Base-by-base conservation (phyloP, 768 basidiomycete genomes). In the Albatrellus ellisii region DNA sequence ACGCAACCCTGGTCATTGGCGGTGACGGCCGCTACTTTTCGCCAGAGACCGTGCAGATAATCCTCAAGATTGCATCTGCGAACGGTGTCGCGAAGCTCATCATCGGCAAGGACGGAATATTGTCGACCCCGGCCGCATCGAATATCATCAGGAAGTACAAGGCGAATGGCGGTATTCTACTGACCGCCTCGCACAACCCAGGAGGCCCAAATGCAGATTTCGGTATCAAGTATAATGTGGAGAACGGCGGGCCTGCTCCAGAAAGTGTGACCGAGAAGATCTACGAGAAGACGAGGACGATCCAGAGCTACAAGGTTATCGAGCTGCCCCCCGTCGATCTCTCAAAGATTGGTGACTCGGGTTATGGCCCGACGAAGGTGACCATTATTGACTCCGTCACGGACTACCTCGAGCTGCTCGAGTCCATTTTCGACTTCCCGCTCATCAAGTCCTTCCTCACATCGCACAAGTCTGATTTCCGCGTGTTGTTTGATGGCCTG, bases 191-290 rank as follows among this genome's bases (percentile, higher is more conserved):
- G 46, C 95, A 99, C 70, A 99, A 99, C 62, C 92, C 95, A 14
- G 95, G 95, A 42, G 95, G 95, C 18, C 95, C 95, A n/a, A 74
- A 89, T 57, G 83, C 86, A 54, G 95, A 99, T 62, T 99, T 98
- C 59, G 95, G 95, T 36, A 97, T 99, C 75, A 98, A 99, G 65
- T 99, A 95, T 70, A 99, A 99, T 62, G 84, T 90, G 36, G 80
- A 82, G 28, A 99, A 99, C 53, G 95, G 95, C 46, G 95, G 95
- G 3, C 94, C 95, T 15, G 95, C 95, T 17, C 91, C 95, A 0
- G 95, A 99, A 65, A 77, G 69, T 55, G 80, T 99, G 45, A 99
- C 95, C n/a, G 72, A 99, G 66, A 81, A 79, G 65, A 98, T 99
- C 49, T 94, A 72, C 59, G 89, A 87, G 57, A 79, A 76, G 62